phyloP scores from a whole-genome alignment of 1,284 basidiomycete species.

The Cryptococcus wingfieldii region DNA sequence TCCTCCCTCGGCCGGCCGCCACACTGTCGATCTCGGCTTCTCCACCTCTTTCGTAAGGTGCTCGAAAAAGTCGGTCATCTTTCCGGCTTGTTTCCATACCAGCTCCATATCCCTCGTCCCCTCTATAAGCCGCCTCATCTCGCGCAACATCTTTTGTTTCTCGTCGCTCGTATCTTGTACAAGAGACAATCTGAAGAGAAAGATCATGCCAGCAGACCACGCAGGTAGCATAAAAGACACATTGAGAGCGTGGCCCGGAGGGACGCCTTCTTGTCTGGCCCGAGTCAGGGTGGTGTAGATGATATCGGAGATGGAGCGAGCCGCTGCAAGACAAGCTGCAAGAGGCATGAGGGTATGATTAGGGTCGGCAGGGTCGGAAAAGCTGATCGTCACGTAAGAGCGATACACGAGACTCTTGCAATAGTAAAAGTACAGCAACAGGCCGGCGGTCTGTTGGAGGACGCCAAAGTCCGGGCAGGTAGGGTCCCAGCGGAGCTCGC shows the following conservation, averaged over 20 bases:
- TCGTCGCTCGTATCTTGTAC: constrained; percentile 58
- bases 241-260: constrained; percentile 50
- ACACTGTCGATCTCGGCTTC: constrained; percentile 3
- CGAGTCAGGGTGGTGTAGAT: constrained; percentile 53
- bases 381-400: constrained; percentile 59
- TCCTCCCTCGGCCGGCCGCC: constrained; percentile 7
- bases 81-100: constrained; percentile 50
- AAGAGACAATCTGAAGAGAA: constrained; percentile 69
- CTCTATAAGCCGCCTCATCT: constrained; percentile 66
- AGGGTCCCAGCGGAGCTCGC: constrained; percentile 70
- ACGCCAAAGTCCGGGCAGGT: constrained; percentile 58
- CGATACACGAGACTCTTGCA: constrained; percentile 67
- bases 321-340: constrained; percentile 78
- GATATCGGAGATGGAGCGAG: constrained; percentile 70
- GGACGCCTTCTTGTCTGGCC: constrained; percentile 28
- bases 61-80: constrained; percentile 37
- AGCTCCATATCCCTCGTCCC: constrained; percentile 57
- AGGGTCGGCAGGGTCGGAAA: constrained; percentile 49
- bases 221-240: constrained; percentile 47
- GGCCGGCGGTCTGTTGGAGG: constrained; percentile 65
- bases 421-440: constrained; percentile 67
- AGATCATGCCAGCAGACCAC: constrained; percentile 63
- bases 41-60: constrained; percentile 22
- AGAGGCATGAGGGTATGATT: constrained; percentile 58
- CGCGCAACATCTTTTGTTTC: constrained; percentile 60